A percentile compares a stretch with the other conserved stretches of the same genome.
Evolutionary conservation across 495 filamentous ascomycete species (phyloP).

Genomic region (Ascodesmis nigricans): DNA sequence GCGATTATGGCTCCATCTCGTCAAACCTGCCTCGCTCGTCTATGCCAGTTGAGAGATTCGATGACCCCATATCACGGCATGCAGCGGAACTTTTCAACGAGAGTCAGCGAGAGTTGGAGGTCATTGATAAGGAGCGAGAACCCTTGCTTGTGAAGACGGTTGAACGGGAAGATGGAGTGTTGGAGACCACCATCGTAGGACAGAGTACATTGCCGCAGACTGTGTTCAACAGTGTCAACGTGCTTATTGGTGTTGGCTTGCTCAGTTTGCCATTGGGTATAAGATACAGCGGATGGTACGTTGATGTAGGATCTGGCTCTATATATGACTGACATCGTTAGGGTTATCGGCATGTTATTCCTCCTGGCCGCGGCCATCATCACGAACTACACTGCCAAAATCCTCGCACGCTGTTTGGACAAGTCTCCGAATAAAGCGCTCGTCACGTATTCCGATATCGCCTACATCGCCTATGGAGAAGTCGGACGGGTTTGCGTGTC

Average conservation of each 20-base stretch:
- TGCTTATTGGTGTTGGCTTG: conserved; percentile 77
- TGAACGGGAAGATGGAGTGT: conserved; percentile 63
- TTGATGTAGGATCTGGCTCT: not conserved
- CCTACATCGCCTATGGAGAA: conserved; percentile 77
- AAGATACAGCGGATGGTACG: conserved; percentile 66
- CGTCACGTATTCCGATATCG: conserved; percentile 80
- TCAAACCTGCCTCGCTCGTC: conserved; percentile 9
- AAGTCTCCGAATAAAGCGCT: conserved; percentile 46
- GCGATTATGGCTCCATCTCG: conserved; percentile 14
- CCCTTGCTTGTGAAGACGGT: conserved; percentile 70
- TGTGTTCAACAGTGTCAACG: conserved; percentile 90
- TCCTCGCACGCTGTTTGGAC: conserved; percentile 77
- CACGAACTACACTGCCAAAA: conserved; percentile 69
- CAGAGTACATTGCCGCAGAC: conserved; percentile 90
- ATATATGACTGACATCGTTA: conserved; percentile 2
- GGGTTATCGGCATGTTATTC: conserved; percentile 50
- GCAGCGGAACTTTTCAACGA: conserved; percentile 31
- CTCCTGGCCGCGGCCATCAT: conserved; percentile 48
- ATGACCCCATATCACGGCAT: conserved; percentile 44
- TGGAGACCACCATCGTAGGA: conserved; percentile 62
- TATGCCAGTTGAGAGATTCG: conserved; percentile 27
- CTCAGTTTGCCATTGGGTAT: conserved; percentile 75
- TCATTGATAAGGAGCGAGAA: conserved; percentile 41
- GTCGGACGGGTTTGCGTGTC: conserved; percentile 59
- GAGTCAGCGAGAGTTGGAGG: conserved; percentile 33